These are phyloP conservation scores for Hypoxylon sp. DNA, from an alignment of 2,329 filamentous ascomycete species.

Conservation along the genomic window DNA sequence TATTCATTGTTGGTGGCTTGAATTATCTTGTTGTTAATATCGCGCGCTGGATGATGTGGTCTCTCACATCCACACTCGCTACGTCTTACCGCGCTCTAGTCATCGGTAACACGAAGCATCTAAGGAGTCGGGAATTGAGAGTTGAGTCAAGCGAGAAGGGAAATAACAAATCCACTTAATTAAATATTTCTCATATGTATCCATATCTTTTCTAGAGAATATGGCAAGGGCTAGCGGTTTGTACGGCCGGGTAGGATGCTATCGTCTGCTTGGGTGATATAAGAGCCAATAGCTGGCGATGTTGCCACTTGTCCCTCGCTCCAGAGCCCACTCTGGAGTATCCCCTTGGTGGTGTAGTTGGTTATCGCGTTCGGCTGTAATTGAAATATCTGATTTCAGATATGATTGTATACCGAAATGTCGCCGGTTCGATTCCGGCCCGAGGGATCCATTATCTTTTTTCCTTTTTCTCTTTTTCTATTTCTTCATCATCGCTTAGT, in stretches of 20 bases:
- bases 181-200: neutral
- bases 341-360: slow-evolving; percentile 43
- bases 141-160: neutral
- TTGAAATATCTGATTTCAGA: slow-evolving; percentile 22
- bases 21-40: neutral
- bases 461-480: neutral
- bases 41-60: neutral
- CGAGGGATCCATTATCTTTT: slow-evolving; percentile 34
- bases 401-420: slow-evolving; percentile 43
- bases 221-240: neutral
- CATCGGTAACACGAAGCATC: neutral
- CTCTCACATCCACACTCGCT: neutral
- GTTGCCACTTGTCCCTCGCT: slow-evolving; percentile 6
- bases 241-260: neutral
- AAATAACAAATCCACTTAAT: neutral
- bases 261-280: neutral
- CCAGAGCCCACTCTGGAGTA: slow-evolving; percentile 7
- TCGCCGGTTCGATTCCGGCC: slow-evolving; percentile 45
- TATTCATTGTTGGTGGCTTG: neutral
- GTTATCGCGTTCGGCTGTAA: slow-evolving; percentile 44
- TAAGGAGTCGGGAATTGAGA: neutral
- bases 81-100: neutral
- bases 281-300: neutral
- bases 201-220: neutral
- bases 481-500: neutral